These are phyloP conservation scores for Musa itinerans DNA, from an alignment of 176 grass and related monocot species.

Conservation along the genomic window DNA sequence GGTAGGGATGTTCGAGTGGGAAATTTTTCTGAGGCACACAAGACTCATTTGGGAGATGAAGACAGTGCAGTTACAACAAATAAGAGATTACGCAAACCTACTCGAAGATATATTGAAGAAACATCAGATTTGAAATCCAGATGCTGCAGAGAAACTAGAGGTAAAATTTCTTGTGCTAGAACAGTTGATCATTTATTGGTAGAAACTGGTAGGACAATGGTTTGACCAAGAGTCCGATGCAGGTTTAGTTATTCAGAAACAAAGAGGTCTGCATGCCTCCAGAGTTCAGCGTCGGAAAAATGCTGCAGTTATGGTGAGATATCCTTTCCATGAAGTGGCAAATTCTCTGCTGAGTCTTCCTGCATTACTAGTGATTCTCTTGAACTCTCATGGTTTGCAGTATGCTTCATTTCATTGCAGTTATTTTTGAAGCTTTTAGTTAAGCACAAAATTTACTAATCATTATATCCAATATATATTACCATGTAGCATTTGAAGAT, in stretches of 20 bases:
- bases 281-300: constrained; percentile 6
- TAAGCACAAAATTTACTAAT: no score
- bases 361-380: not conserved
- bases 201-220: not conserved
- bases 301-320: constrained; percentile 4
- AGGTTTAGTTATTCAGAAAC: constrained; percentile 1
- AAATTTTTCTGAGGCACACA: not conserved
- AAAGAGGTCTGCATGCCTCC: not conserved
- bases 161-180: not conserved
- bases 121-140: constrained; percentile 15
- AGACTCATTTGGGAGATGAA: constrained; percentile 1
- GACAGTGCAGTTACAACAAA: constrained; percentile 5
- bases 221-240: not conserved
- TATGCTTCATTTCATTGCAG: not conserved
- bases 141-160: constrained; percentile 9
- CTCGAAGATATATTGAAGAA: constrained; percentile 23
- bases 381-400: not conserved
- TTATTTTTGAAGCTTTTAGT: no score
- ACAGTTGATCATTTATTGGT: not conserved
- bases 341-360: not conserved
- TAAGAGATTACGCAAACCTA: constrained; percentile 18
- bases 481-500: no score
- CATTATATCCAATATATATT: no score
- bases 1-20: not conserved
- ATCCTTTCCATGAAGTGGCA: not conserved